Conservation (phyloP, 2,329 filamentous ascomycete genomes). For the Cryphonectria radicalis region DNA sequence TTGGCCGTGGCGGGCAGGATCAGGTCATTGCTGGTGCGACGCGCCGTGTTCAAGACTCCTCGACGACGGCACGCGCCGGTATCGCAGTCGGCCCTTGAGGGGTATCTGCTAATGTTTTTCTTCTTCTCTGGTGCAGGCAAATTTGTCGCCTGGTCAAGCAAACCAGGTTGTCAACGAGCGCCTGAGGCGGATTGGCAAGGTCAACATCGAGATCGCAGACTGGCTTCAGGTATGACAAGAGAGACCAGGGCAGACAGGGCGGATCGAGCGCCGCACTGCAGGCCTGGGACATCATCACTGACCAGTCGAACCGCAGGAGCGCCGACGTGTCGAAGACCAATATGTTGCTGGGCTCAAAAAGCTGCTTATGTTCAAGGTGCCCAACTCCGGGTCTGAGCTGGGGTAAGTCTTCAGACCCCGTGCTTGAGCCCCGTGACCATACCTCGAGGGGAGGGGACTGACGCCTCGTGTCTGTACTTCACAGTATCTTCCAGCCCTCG, state of each 20-base stretch:
- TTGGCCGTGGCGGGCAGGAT: slow-evolving; percentile 10
- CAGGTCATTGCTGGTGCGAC: slow-evolving; percentile 12
- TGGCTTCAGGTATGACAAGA: slow-evolving; percentile 80
- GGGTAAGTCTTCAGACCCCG: slow-evolving; percentile 66
- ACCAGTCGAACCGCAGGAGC: slow-evolving; percentile 66
- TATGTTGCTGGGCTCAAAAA: slow-evolving; percentile 84
- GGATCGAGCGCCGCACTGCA: not conserved
- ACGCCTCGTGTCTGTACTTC: slow-evolving; percentile 6
- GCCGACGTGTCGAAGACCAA: slow-evolving; percentile 86
- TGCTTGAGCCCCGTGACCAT: not conserved
- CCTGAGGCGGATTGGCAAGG: slow-evolving; percentile 80
- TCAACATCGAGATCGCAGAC: slow-evolving; percentile 92
- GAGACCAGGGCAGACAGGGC: not conserved
- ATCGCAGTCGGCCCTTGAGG: slow-evolving; percentile 1
- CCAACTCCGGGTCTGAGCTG: slow-evolving; percentile 78
- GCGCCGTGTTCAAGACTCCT: slow-evolving; percentile 4
- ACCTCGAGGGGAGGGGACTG: not conserved
- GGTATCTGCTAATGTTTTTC: slow-evolving; percentile 28
- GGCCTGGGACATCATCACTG: slow-evolving; percentile 27
- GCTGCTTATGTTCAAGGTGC: slow-evolving; percentile 73
- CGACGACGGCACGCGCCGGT: not conserved
- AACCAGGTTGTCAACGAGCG: slow-evolving; percentile 83
- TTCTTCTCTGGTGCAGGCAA: slow-evolving; percentile 59
- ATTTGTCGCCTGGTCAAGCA: slow-evolving; percentile 80
- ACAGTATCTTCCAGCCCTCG: slow-evolving; percentile 84